These are phyloP conservation scores for Corymbia maculata DNA, from an alignment of 345 rosid species.

Conservation along the genomic window DNA sequence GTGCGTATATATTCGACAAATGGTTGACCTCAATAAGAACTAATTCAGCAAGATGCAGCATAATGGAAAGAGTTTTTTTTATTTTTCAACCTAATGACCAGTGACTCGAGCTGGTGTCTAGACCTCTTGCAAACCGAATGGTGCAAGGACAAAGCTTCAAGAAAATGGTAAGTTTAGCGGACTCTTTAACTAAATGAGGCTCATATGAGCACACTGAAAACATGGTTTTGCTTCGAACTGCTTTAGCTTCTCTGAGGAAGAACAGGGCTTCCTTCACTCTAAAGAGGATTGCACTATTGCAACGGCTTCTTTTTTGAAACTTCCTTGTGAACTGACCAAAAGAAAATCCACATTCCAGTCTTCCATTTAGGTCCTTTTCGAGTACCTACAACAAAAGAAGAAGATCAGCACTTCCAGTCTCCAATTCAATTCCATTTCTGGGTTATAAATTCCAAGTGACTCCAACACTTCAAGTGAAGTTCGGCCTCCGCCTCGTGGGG, in stretches of 20 bases:
- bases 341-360: background rate
- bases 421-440: background rate
- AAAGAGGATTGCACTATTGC: background rate
- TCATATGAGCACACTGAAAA: background rate
- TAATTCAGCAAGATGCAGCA: background rate
- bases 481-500: background rate
- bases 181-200: background rate
- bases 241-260: background rate
- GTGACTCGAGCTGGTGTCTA: background rate
- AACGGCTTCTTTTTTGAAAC: background rate
- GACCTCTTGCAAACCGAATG: too few relatives aligned
- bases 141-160: background rate
- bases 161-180: background rate
- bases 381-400: background rate
- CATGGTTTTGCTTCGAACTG: background rate
- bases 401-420: background rate
- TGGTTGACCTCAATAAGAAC: background rate
- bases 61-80: background rate
- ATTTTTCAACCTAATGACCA: background rate
- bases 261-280: background rate
- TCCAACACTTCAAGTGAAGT: background rate
- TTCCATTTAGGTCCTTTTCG: background rate
- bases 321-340: background rate
- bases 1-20: background rate
- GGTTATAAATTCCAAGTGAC: background rate